Evolutionary conservation across 768 basidiomycete species (phyloP).

Genomic region (Leucogyrophana mollusca): DNA sequence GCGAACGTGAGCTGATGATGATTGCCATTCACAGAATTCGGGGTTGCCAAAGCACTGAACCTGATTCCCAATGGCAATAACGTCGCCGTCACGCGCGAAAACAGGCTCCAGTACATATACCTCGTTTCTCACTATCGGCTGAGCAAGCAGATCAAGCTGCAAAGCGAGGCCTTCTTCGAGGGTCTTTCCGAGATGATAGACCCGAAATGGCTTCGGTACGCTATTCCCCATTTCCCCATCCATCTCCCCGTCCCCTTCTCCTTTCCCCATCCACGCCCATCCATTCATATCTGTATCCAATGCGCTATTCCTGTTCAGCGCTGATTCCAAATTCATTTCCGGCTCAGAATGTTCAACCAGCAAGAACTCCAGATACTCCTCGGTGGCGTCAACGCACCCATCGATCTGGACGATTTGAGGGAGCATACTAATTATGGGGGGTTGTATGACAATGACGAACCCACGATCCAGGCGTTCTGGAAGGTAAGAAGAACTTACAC

Average conservation of each 20-base stretch:
- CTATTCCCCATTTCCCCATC: too few relatives aligned
- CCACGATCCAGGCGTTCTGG: slow-evolving; percentile 83
- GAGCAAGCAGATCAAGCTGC: slow-evolving; percentile 82
- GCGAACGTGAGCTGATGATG: background rate
- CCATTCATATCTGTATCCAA: background rate
- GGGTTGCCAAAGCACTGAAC: slow-evolving; percentile 70
- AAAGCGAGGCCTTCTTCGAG: slow-evolving; percentile 86
- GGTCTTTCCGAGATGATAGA: slow-evolving; percentile 93
- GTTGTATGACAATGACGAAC: slow-evolving; percentile 65
- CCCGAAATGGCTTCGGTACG: slow-evolving; percentile 78
- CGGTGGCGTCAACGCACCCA: slow-evolving; percentile 82
- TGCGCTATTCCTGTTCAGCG: background rate
- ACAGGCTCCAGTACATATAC: slow-evolving; percentile 86
- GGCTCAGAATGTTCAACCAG: slow-evolving; percentile 92
- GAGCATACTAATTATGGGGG: slow-evolving; percentile 82
- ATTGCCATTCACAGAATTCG: slow-evolving; percentile 65
- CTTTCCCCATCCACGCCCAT: too few relatives aligned
- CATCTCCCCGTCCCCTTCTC: too few relatives aligned
- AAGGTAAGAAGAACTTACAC: slow-evolving; percentile 43
- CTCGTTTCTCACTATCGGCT: slow-evolving; percentile 87
- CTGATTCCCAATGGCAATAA: slow-evolving; percentile 82
- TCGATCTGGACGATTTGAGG: slow-evolving; percentile 81
- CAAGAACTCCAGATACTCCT: slow-evolving; percentile 91
- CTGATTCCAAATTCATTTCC: slow-evolving; percentile 9
- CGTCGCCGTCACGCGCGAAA: slow-evolving; percentile 83